Conservation (phyloP, 208 protist genomes). For the Acanthamoeba royreba region DNA sequence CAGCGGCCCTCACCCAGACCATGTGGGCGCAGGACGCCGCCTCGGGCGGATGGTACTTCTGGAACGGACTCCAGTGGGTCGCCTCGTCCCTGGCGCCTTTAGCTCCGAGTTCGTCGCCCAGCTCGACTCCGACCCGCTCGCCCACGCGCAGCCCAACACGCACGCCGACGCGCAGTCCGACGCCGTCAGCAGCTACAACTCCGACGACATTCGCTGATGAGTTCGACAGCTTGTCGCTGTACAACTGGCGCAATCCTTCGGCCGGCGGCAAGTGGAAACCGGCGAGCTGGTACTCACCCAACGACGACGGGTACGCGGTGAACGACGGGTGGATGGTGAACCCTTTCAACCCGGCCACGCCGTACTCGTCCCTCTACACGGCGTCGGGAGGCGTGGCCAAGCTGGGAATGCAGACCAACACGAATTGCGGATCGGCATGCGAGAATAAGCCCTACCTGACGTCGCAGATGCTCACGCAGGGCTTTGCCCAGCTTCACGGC, state of each 20-base stretch:
- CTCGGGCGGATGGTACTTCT: background rate
- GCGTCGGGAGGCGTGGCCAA: background rate
- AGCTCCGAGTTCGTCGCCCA: background rate
- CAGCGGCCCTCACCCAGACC: background rate
- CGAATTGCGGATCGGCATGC: background rate
- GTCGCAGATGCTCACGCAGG: background rate
- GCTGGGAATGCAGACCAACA: background rate
- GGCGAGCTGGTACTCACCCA: background rate
- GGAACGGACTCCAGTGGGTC: background rate
- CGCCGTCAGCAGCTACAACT: background rate
- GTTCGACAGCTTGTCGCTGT: background rate
- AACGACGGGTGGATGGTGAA: background rate
- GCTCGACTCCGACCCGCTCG: background rate
- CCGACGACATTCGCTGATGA: background rate
- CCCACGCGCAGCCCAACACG: background rate
- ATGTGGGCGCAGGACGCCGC: background rate
- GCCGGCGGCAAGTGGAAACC: background rate
- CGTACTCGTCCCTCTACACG: background rate
- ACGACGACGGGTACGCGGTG: background rate
- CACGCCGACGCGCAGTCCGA: background rate
- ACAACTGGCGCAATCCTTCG: background rate
- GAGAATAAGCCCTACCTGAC: background rate
- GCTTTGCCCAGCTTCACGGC: background rate
- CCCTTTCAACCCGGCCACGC: background rate
- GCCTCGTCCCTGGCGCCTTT: background rate